phyloP scores from a whole-genome alignment of 129 eudicot species.

The Helichrysum umbraculigerum region DNA sequence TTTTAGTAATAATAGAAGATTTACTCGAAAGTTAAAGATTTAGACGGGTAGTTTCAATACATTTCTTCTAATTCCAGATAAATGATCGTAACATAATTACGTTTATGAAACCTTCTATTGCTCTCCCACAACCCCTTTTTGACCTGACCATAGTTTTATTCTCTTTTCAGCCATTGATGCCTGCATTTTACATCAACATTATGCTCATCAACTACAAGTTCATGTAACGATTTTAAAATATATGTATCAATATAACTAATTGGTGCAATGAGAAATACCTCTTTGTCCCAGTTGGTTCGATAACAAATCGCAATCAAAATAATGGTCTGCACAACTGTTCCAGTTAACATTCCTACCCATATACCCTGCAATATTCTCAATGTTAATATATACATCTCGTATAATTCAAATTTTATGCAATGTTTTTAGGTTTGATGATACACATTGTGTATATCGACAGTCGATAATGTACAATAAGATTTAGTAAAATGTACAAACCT shows the following conservation, averaged over 20 bases:
- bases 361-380: slow-evolving; percentile 39
- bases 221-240: not conserved
- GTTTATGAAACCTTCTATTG: not conserved
- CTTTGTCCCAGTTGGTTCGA: slow-evolving; percentile 57
- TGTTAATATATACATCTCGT: not conserved
- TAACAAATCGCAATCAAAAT: slow-evolving; percentile 36
- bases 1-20: no score
- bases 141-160: slow-evolving; percentile 39
- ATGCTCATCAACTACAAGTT: not conserved
- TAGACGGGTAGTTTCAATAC: not conserved
- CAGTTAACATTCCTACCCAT: slow-evolving; percentile 52
- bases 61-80: not conserved
- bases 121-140: slow-evolving; percentile 22
- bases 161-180: slow-evolving; percentile 49
- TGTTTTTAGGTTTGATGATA: not conserved
- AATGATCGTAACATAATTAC: not conserved
- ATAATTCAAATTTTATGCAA: not conserved
- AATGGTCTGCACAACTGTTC: slow-evolving; percentile 47
- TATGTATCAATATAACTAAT: not conserved
- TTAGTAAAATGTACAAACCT: slow-evolving; percentile 18
- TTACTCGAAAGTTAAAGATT: not conserved
- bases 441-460: no score
- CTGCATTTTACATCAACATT: slow-evolving; percentile 32
- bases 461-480: not conserved
- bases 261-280: slow-evolving; percentile 29